Percentiles rank a stretch among this genome's conserved stretches.
phyloP scores from a whole-genome alignment of 2,329 filamentous ascomycete genomes.

The Apiospora phragmitis region DNA sequence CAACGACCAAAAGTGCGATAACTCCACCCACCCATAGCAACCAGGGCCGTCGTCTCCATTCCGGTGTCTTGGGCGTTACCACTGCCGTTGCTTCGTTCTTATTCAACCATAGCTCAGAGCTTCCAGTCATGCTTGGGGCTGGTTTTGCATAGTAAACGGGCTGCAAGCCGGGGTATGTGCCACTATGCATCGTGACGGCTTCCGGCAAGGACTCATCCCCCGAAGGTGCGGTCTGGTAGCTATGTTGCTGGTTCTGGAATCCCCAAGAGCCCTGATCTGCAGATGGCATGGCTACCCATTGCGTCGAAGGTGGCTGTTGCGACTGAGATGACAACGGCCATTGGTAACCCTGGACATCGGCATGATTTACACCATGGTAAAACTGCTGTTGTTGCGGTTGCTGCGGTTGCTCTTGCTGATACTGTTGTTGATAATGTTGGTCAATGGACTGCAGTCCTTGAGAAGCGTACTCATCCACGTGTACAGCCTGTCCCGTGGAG shows the following conservation, averaged over 20 bases:
- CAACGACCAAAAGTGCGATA: slow-evolving; percentile 15
- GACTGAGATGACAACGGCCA: background rate
- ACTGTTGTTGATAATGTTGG: slow-evolving; percentile 9
- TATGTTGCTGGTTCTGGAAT: background rate
- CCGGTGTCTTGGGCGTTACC: slow-evolving; percentile 8
- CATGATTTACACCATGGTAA: background rate
- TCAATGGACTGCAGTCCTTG: slow-evolving; percentile 17
- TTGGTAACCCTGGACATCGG: background rate
- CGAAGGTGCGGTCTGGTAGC: background rate
- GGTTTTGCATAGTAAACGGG: background rate
- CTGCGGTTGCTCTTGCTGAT: background rate
- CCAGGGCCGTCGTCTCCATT: slow-evolving; percentile 16
- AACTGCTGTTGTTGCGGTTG: background rate
- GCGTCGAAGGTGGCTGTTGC: background rate
- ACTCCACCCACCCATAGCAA: slow-evolving; percentile 19
- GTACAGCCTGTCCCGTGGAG: slow-evolving; percentile 9
- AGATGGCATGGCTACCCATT: background rate
- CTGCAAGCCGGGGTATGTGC: background rate
- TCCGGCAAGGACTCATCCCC: background rate
- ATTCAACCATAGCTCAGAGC: background rate
- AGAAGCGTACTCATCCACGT: slow-evolving; percentile 18
- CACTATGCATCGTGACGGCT: background rate
- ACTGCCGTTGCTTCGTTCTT: background rate
- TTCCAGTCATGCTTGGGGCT: slow-evolving; percentile 15
- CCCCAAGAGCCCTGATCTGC: background rate